Percentiles rank a stretch among this genome's conserved stretches.
Evolutionary conservation across 768 basidiomycete species (phyloP).

Genomic region (Saitozyma sp.): DNA sequence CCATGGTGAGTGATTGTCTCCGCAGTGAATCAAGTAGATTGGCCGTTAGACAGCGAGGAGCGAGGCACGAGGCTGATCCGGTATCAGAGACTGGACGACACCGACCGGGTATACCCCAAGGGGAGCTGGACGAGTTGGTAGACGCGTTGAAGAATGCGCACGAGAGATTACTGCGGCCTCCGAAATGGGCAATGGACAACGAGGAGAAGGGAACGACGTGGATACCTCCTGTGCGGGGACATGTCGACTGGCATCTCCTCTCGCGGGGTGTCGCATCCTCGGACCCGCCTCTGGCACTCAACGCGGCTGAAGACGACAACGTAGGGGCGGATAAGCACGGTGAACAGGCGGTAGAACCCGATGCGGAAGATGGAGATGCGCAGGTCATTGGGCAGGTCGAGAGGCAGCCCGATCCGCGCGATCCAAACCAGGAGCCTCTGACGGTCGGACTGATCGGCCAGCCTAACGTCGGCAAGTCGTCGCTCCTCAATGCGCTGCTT

Average conservation of each 20-base stretch:
- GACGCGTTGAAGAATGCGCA: constrained; percentile 68
- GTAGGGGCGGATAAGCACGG: too few species aligned
- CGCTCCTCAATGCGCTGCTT: constrained; percentile 92
- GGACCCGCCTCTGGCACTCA: constrained; percentile 2
- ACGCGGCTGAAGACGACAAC: constrained; percentile 14
- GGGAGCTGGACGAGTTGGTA: constrained; percentile 67
- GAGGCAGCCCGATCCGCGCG: constrained; percentile 23
- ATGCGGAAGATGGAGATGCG: constrained; percentile 1
- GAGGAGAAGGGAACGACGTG: constrained; percentile 62
- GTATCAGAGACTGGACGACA: constrained; percentile 30
- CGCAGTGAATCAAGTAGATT: constrained; percentile 1
- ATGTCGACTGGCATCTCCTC: constrained; percentile 70
- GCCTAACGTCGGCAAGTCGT: constrained; percentile 98
- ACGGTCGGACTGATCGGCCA: constrained; percentile 89
- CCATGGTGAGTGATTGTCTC: background rate
- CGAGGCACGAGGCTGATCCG: background rate
- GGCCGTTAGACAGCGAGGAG: background rate
- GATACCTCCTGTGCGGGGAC: constrained; percentile 65
- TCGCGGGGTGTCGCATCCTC: constrained; percentile 10
- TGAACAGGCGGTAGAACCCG: too few species aligned
- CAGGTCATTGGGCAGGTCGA: constrained; percentile 40
- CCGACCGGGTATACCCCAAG: constrained; percentile 68
- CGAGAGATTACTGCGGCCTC: constrained; percentile 66
- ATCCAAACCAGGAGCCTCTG: constrained; percentile 54
- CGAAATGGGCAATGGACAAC: constrained; percentile 59